Evolutionary conservation across 768 basidiomycete species (phyloP).

Genomic region (Russula vinacea): DNA sequence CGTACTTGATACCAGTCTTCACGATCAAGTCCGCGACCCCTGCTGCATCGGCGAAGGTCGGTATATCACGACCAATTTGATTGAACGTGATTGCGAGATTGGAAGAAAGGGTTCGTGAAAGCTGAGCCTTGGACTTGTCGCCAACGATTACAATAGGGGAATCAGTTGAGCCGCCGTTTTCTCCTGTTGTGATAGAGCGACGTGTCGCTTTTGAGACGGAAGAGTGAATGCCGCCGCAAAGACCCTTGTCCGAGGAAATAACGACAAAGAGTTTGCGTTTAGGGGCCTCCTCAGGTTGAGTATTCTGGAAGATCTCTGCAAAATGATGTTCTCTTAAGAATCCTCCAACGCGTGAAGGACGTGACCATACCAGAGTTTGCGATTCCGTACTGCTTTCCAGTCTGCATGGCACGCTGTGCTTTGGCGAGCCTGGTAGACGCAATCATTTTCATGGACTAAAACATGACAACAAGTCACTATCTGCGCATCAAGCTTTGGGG

Average conservation of each 20-base stretch:
- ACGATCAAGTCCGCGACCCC: slow-evolving; percentile 90
- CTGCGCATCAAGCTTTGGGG: background rate
- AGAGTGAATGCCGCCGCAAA: slow-evolving; percentile 99
- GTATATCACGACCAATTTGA: slow-evolving; percentile 96
- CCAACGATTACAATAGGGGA: slow-evolving; percentile 85
- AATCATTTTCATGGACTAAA: slow-evolving; percentile 97
- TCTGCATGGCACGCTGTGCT: slow-evolving; percentile 89
- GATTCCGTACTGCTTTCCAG: slow-evolving; percentile 88
- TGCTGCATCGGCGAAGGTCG: slow-evolving; percentile 94
- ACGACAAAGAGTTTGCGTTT: slow-evolving; percentile 88
- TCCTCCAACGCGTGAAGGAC: background rate
- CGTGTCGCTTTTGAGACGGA: slow-evolving; percentile 90
- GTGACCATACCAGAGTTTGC: slow-evolving; percentile 76
- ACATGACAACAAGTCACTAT: slow-evolving; percentile 18
- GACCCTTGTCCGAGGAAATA: slow-evolving; percentile 97
- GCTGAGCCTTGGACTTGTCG: slow-evolving; percentile 96
- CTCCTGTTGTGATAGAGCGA: slow-evolving; percentile 56
- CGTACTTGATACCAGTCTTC: slow-evolving; percentile 81
- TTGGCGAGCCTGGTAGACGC: slow-evolving; percentile 95
- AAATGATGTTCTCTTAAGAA: slow-evolving; percentile 4
- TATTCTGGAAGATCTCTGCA: slow-evolving; percentile 84
- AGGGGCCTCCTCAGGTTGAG: slow-evolving; percentile 61
- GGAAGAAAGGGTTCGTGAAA: slow-evolving; percentile 58
- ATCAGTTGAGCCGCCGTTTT: slow-evolving; percentile 49
- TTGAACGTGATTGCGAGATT: slow-evolving; percentile 88